These are phyloP conservation scores for Phellopilus nigrolimitatus DNA, from an alignment of 1,284 basidiomycete species.

Conservation along the genomic window DNA sequence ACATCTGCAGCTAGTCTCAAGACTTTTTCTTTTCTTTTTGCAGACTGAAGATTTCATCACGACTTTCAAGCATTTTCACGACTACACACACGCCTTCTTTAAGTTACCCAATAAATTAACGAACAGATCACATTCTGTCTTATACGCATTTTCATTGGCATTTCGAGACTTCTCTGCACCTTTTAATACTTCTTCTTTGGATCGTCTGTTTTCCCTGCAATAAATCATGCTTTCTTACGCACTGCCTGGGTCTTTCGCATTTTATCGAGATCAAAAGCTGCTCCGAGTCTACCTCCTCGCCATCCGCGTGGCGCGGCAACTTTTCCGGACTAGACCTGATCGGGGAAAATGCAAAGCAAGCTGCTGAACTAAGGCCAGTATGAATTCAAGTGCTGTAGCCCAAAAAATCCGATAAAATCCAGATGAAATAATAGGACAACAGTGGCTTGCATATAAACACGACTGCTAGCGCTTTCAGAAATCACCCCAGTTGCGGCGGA, in stretches of 20 bases:
- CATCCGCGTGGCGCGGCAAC: no score
- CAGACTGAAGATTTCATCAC: no score
- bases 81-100: neutral
- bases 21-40: neutral
- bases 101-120: neutral
- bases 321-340: no score
- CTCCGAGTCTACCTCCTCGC: no score
- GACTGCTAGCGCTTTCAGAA: constrained; percentile 43
- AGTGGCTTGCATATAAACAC: neutral
- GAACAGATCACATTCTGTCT: neutral
- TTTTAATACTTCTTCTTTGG: neutral
- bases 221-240: no score
- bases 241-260: no score
- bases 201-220: neutral
- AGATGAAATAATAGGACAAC: neutral
- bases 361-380: neutral
- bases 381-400: no score
- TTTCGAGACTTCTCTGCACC: neutral
- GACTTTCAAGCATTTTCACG: no score
- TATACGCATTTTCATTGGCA: neutral
- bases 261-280: no score
- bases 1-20: constrained; percentile 37
- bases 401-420: neutral
- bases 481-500: constrained; percentile 80
- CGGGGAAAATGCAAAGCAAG: neutral